A percentile compares a stretch with the other conserved stretches of the same genome.
These are phyloP conservation scores for Quercus glauca DNA, from an alignment of 306 rosid species.

Conservation along the genomic window DNA sequence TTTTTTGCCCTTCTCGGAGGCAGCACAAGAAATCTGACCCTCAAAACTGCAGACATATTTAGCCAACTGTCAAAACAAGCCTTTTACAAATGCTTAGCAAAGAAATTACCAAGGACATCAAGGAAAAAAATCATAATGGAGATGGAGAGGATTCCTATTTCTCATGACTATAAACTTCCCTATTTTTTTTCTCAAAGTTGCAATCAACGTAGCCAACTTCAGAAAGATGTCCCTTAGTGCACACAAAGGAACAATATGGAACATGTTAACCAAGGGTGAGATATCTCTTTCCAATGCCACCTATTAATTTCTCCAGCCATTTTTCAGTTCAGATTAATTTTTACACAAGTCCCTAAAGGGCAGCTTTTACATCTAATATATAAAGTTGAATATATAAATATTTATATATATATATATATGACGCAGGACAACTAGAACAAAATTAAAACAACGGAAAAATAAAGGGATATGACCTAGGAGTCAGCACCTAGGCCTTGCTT, in stretches of 20 bases:
- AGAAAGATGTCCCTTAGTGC: not conserved
- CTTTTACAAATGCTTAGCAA: not conserved
- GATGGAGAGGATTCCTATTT: not conserved
- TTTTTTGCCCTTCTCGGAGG: too few species aligned
- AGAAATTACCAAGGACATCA: not conserved
- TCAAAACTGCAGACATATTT: too few species aligned
- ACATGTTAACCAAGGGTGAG: not conserved
- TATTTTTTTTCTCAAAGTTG: not conserved
- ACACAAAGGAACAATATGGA: not conserved
- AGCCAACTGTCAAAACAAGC: not conserved
- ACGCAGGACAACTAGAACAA: too few species aligned
- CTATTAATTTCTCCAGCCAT: not conserved
- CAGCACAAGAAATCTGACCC: too few species aligned
- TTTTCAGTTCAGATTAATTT: not conserved
- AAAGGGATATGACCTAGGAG: too few species aligned
- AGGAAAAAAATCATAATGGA: not conserved
- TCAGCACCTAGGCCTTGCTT: too few species aligned
- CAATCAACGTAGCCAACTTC: not conserved
- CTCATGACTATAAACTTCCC: not conserved
- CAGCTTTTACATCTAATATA: not conserved
- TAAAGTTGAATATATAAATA: not conserved
- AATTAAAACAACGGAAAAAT: too few species aligned
- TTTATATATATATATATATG: not conserved
- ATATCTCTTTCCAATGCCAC: not conserved
- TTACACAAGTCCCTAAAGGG: not conserved